Conservation (phyloP, 2,329 filamentous ascomycete genomes). For the Scopulariopsis brevicaulis region DNA sequence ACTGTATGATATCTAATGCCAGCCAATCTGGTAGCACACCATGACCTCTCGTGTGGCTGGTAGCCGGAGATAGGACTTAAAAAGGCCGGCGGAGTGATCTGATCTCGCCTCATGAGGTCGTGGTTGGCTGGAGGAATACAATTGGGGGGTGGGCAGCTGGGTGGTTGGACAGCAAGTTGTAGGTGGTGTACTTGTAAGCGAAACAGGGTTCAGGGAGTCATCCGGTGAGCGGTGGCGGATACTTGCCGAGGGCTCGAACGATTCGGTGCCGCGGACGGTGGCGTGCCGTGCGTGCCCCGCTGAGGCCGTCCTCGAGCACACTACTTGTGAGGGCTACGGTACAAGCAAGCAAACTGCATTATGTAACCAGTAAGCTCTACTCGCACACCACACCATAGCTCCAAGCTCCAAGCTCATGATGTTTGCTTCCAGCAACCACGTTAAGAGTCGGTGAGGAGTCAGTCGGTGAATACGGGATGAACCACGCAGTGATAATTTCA, state of each 20-base stretch:
- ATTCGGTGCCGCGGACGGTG: neutral
- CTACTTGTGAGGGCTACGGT: neutral
- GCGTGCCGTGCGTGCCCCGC: neutral
- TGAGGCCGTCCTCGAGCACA: neutral
- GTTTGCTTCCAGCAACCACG: neutral
- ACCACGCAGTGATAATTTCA: neutral
- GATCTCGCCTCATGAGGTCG: neutral
- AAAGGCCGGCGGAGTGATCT: neutral
- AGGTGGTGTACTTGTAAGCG: neutral
- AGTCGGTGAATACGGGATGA: neutral
- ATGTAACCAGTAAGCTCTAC: neutral
- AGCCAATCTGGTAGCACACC: neutral
- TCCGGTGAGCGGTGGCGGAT: neutral
- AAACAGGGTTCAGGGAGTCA: neutral
- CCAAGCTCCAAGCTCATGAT: neutral
- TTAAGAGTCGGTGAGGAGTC: neutral
- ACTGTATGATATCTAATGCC: neutral
- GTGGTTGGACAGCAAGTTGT: neutral
- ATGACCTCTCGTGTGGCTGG: neutral
- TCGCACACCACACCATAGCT: neutral
- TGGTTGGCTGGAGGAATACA: neutral
- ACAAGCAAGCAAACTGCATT: neutral
- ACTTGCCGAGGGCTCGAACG: neutral
- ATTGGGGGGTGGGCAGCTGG: neutral
- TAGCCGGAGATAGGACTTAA: neutral